Evolutionary conservation across 176 grass and related monocot genomes (phyloP).

Genomic region (Juncus inflexus): DNA sequence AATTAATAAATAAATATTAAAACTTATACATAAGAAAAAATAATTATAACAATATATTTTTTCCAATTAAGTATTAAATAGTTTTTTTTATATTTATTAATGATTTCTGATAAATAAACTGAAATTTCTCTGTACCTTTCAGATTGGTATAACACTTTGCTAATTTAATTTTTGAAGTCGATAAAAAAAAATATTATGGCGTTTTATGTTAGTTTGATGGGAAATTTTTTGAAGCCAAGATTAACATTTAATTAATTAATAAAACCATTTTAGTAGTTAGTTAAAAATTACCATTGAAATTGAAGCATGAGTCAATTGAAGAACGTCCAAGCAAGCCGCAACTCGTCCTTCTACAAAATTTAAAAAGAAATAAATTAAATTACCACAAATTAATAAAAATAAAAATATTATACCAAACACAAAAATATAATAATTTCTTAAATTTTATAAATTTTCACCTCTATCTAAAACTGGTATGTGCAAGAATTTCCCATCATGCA

Average conservation of each 20-base stretch:
- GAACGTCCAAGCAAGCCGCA: conserved; percentile 85
- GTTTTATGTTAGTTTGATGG: not conserved
- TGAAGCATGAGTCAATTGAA: conserved; percentile 83
- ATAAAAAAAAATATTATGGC: not conserved
- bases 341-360: conserved; percentile 50
- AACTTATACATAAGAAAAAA: not conserved
- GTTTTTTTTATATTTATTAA: too few relatives aligned
- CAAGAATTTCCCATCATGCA: conserved; percentile 97
- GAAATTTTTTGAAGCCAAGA: conserved; percentile 9
- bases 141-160: too few relatives aligned
- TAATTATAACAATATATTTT: not conserved
- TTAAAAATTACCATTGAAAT: conserved; percentile 77
- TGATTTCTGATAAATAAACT: too few relatives aligned
- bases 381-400: conserved; percentile 21
- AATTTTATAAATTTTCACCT: conserved; percentile 38
- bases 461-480: conserved; percentile 83
- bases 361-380: not conserved
- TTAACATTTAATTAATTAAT: not conserved
- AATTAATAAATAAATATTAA: conserved; percentile 22
- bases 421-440: not conserved
- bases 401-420: conserved; percentile 19
- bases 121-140: too few relatives aligned
- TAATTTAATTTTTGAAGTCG: too few relatives aligned
- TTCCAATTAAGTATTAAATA: too few relatives aligned
- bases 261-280: conserved; percentile 3